phyloP scores from a whole-genome alignment of 169 alveolate genomes.

The Miamiensis avidus region DNA sequence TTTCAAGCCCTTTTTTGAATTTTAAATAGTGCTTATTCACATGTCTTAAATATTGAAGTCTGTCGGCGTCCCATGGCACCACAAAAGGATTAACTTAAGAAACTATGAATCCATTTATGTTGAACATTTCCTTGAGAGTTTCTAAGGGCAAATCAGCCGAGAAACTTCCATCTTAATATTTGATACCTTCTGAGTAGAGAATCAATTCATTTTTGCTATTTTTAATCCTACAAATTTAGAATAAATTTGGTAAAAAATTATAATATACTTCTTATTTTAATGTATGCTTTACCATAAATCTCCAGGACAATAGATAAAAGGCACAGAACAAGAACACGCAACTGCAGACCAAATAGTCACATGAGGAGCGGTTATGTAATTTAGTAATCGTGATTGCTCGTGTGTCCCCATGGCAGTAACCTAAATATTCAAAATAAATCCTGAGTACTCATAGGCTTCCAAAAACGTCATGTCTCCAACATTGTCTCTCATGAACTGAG shows the following conservation, averaged over 20 bases:
- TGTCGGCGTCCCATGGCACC: conserved; percentile 39
- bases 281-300: conserved; percentile 47
- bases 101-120: conserved; percentile 70
- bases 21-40: not conserved
- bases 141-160: conserved; percentile 73
- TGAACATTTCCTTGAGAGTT: conserved; percentile 65
- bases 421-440: conserved; percentile 66
- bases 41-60: not conserved
- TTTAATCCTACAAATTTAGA: conserved; percentile 32
- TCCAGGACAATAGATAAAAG: conserved; percentile 63
- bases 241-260: too few relatives aligned
- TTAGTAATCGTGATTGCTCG: conserved; percentile 53
- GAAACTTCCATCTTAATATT: conserved; percentile 63
- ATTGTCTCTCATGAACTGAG: conserved; percentile 31
- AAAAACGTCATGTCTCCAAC: conserved; percentile 68
- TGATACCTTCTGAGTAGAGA: conserved; percentile 32
- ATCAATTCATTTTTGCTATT: conserved; percentile 49
- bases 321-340: conserved; percentile 64
- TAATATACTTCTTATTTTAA: not conserved
- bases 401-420: conserved; percentile 44
- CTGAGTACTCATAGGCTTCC: conserved; percentile 65
- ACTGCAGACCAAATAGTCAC: conserved; percentile 70
- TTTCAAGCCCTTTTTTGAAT: conserved; percentile 52
- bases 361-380: conserved; percentile 74
- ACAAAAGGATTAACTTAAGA: conserved; percentile 66